phyloP scores from a whole-genome alignment of 1,284 basidiomycete genomes.

The Peniophora sp. region DNA sequence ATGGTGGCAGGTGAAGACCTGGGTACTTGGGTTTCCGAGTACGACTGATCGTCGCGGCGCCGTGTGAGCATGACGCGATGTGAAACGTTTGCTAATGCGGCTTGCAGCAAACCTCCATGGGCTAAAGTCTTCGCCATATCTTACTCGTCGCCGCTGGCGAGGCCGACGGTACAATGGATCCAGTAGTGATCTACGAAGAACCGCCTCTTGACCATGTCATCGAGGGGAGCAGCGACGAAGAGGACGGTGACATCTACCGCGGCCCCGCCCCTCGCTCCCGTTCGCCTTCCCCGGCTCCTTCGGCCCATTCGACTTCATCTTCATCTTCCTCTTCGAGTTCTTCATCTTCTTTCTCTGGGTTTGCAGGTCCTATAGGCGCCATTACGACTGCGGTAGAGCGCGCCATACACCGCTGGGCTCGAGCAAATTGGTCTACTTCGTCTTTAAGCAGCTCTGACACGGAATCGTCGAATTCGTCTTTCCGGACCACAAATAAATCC shows the following conservation, averaged over 20 bases:
- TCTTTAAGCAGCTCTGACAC: slow-evolving; percentile 34
- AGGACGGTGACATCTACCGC: slow-evolving; percentile 50
- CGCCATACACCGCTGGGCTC: slow-evolving; percentile 39
- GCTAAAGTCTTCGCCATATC: too few relatives aligned
- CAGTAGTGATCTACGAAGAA: not conserved
- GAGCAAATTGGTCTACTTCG: slow-evolving; percentile 36
- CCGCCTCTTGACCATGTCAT: not conserved
- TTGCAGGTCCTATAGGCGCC: slow-evolving; percentile 29
- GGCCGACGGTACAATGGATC: not conserved
- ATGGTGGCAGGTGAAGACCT: too few relatives aligned
- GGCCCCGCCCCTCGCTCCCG: slow-evolving; percentile 34
- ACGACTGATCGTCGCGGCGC: too few relatives aligned
- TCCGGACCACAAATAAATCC: slow-evolving; percentile 20
- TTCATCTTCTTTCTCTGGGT: slow-evolving; percentile 21
- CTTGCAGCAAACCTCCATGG: too few relatives aligned
- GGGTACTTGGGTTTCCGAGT: too few relatives aligned
- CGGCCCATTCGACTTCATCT: slow-evolving; percentile 30
- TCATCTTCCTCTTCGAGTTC: slow-evolving; percentile 32
- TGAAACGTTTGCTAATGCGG: too few relatives aligned
- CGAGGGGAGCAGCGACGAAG: slow-evolving; percentile 21
- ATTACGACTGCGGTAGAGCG: slow-evolving; percentile 36
- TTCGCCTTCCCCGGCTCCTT: slow-evolving; percentile 28
- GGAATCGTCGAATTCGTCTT: slow-evolving; percentile 30
- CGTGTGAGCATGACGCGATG: too few relatives aligned
- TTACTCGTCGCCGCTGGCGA: too few relatives aligned